These are phyloP conservation scores for Podila verticillata DNA, from an alignment of 192 early-diverging fungal genomes.

Conservation along the genomic window DNA sequence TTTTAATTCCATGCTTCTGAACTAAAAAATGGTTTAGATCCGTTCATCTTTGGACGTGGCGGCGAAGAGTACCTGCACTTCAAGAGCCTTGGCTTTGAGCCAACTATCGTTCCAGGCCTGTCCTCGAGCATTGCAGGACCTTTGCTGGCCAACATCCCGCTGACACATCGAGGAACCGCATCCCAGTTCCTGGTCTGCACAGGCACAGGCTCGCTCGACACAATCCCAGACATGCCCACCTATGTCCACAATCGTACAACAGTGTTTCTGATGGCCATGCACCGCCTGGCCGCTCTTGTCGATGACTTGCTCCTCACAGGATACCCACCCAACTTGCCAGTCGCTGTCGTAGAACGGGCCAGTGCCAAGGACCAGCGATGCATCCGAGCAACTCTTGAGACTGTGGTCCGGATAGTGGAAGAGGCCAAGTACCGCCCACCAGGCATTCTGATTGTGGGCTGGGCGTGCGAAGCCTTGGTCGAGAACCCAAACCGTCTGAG, in stretches of 20 bases:
- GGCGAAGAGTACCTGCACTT: conserved; percentile 90
- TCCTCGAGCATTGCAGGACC: conserved; percentile 81
- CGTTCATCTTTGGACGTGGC: conserved; percentile 93
- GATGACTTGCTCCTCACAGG: conserved; percentile 61
- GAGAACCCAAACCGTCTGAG: conserved; percentile 14
- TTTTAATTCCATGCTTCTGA: background rate
- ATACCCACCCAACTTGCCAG: conserved; percentile 77
- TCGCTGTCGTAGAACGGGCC: conserved; percentile 87
- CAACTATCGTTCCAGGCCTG: conserved; percentile 79
- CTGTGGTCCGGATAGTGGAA: conserved; percentile 71
- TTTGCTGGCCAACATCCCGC: conserved; percentile 79
- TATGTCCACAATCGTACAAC: conserved; percentile 74
- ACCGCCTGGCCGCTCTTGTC: conserved; percentile 69
- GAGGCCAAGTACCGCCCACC: conserved; percentile 77
- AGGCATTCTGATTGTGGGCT: conserved; percentile 83
- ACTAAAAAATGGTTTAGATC: conserved; percentile 61
- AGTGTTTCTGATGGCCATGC: conserved; percentile 88
- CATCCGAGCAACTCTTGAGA: conserved; percentile 71
- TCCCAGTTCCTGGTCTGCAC: conserved; percentile 86
- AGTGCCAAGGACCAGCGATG: conserved; percentile 81
- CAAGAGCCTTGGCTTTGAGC: conserved; percentile 72
- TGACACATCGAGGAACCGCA: conserved; percentile 88
- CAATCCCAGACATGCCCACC: conserved; percentile 80
- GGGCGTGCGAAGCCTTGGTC: conserved; percentile 46
- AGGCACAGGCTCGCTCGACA: conserved; percentile 78